These are phyloP conservation scores for Candida krabiensis DNA, from an alignment of 805 yeast genomes.

Conservation along the genomic window DNA sequence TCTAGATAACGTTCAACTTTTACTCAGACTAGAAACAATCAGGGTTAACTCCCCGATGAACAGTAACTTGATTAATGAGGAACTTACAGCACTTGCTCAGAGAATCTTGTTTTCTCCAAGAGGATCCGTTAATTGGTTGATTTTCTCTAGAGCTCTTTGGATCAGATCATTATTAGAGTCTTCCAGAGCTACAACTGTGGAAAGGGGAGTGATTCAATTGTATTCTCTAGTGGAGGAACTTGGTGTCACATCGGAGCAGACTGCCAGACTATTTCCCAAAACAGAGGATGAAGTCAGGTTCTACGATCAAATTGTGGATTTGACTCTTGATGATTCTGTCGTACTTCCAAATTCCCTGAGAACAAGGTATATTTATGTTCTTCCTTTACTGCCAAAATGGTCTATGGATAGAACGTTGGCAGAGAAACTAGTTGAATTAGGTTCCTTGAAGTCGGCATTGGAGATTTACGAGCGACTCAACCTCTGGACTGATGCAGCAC, in stretches of 20 bases:
- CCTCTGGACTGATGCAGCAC: conserved; percentile 78
- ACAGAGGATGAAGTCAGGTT: conserved; percentile 30
- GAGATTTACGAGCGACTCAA: conserved; percentile 82
- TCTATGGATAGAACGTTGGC: conserved; percentile 78
- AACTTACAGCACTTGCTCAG: conserved; percentile 70
- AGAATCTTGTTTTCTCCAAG: conserved; percentile 62
- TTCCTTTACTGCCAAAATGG: conserved; percentile 85
- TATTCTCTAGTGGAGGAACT: conserved; percentile 88
- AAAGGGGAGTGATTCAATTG: conserved; percentile 91
- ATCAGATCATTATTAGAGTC: conserved; percentile 85
- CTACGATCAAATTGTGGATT: conserved; percentile 18
- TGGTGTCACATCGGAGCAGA: conserved; percentile 59
- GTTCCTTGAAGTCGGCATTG: conserved; percentile 81
- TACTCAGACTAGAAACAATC: conserved; percentile 64
- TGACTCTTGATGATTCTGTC: conserved; percentile 25
- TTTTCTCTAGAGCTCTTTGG: conserved; percentile 85
- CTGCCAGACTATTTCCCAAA: conserved; percentile 52
- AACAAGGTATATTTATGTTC: conserved; percentile 65
- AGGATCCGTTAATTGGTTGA: conserved; percentile 63
- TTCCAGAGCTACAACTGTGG: conserved; percentile 78
- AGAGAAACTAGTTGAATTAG: conserved; percentile 80
- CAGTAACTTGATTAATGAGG: conserved; percentile 75
- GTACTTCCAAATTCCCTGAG: conserved; percentile 50
- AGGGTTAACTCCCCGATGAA: conserved; percentile 71
- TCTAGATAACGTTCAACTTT: conserved; percentile 70